These are phyloP conservation scores for Tephrocybe sp. DNA, from an alignment of 768 basidiomycete species.

Conservation along the genomic window DNA sequence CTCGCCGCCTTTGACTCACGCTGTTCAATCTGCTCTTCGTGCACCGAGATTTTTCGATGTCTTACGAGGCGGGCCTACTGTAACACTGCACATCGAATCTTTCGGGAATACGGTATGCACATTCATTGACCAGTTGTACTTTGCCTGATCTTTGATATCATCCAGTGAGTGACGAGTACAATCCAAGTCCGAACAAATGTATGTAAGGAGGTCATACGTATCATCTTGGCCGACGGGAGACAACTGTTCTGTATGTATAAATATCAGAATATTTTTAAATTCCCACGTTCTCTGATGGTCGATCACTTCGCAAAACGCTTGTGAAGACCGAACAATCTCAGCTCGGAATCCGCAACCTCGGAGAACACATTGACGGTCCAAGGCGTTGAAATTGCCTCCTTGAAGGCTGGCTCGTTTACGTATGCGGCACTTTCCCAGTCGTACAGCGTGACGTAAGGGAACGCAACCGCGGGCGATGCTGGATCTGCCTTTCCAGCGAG, in stretches of 20 bases:
- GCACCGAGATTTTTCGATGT: slow-evolving; percentile 35
- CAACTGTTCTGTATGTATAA: too few relatives aligned
- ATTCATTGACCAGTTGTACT: too few relatives aligned
- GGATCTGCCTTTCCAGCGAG: slow-evolving; percentile 14
- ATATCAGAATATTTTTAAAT: too few relatives aligned
- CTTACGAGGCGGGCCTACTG: slow-evolving; percentile 44
- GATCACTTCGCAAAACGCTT: slow-evolving; percentile 10
- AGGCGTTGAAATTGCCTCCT: slow-evolving; percentile 9
- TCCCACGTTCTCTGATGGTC: too few relatives aligned
- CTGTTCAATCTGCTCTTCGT: slow-evolving; percentile 40
- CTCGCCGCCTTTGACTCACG: slow-evolving; percentile 34
- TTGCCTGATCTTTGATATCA: too few relatives aligned
- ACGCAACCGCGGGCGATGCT: background rate
- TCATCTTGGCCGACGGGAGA: too few relatives aligned
- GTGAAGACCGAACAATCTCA: slow-evolving; percentile 13
- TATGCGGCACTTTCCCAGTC: slow-evolving; percentile 15
- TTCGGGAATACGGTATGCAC: slow-evolving; percentile 32
- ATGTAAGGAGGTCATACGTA: too few relatives aligned
- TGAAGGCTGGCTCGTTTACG: slow-evolving; percentile 5
- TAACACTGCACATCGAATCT: slow-evolving; percentile 45
- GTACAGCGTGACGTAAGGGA: slow-evolving; percentile 13
- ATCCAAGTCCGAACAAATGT: too few relatives aligned
- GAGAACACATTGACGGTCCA: slow-evolving; percentile 9
- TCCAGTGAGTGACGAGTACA: too few relatives aligned
- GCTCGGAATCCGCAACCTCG: background rate